phyloP scores from a whole-genome alignment of 2,329 filamentous ascomycete species.

The Trichoderma afroharzianum region DNA sequence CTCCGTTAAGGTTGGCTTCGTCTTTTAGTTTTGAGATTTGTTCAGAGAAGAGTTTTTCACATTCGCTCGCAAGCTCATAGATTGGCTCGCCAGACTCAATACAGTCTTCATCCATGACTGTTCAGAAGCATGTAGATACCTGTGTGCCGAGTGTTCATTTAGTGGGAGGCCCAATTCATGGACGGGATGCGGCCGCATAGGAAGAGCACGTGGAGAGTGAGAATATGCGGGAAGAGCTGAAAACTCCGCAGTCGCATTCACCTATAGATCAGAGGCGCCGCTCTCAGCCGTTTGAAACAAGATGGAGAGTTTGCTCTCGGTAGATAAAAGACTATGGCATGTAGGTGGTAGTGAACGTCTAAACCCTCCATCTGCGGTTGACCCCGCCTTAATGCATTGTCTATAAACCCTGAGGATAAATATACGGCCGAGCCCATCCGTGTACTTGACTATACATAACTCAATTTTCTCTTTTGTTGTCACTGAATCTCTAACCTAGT shows the following conservation, averaged over 20 bases:
- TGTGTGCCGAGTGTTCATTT: neutral
- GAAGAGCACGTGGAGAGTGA: too few species aligned
- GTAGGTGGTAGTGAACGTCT: too few species aligned
- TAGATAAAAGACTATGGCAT: neutral
- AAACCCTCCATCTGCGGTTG: neutral
- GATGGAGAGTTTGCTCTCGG: neutral
- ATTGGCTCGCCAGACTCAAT: neutral
- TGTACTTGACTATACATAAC: neutral
- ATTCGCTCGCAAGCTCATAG: neutral
- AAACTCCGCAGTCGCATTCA: neutral
- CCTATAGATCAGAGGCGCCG: neutral
- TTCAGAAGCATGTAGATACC: neutral
- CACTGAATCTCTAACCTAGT: neutral
- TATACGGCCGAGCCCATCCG: neutral
- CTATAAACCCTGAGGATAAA: neutral
- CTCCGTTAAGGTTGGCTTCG: neutral
- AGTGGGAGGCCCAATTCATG: neutral
- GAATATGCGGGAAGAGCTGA: neutral
- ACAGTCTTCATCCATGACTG: neutral
- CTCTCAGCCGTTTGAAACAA: neutral
- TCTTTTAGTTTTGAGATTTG: neutral
- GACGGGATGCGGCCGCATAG: neutral
- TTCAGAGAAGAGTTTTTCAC: neutral
- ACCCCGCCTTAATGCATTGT: neutral
- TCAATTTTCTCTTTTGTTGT: neutral